phyloP scores from a whole-genome alignment of 345 rosid genomes.

The Noccaea bulbosa region DNA sequence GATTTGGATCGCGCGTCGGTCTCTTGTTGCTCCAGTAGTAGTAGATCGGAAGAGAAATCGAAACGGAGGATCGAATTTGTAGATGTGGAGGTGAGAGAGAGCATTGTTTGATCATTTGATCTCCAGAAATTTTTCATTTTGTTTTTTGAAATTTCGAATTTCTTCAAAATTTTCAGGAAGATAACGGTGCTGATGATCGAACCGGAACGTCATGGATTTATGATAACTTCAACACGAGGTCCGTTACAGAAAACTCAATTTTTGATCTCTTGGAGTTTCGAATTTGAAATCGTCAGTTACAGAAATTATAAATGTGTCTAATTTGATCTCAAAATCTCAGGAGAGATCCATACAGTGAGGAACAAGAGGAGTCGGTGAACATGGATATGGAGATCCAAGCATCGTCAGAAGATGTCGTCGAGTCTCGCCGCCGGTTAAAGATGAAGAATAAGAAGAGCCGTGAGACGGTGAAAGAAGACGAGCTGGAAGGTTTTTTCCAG shows the following conservation, averaged over 20 bases:
- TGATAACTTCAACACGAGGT: slow-evolving; percentile 28
- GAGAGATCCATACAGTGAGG: not conserved
- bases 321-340: slow-evolving; percentile 7
- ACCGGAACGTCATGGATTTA: slow-evolving; percentile 35
- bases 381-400: slow-evolving; percentile 14
- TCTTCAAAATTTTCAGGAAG: not conserved
- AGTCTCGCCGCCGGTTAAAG: slow-evolving; percentile 28
- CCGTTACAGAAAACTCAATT: not conserved
- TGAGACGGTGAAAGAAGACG: slow-evolving; percentile 32
- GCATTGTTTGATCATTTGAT: not conserved
- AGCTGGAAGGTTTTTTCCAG: slow-evolving; percentile 33
- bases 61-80: slow-evolving; percentile 37
- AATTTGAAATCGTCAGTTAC: not conserved
- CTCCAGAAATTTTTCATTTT: too few relatives aligned
- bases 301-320: not conserved
- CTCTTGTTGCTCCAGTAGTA: slow-evolving; percentile 35
- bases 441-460: not conserved
- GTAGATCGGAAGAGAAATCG: slow-evolving; percentile 32
- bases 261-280: slow-evolving; percentile 3
- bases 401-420: not conserved
- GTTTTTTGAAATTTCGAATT: not conserved
- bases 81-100: slow-evolving; percentile 11
- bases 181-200: slow-evolving; percentile 25
- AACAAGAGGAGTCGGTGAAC: slow-evolving; percentile 12
- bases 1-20: slow-evolving; percentile 18